These are phyloP conservation scores for Cytospora paraplurivora DNA, from an alignment of 2,329 filamentous ascomycete genomes.

Conservation along the genomic window DNA sequence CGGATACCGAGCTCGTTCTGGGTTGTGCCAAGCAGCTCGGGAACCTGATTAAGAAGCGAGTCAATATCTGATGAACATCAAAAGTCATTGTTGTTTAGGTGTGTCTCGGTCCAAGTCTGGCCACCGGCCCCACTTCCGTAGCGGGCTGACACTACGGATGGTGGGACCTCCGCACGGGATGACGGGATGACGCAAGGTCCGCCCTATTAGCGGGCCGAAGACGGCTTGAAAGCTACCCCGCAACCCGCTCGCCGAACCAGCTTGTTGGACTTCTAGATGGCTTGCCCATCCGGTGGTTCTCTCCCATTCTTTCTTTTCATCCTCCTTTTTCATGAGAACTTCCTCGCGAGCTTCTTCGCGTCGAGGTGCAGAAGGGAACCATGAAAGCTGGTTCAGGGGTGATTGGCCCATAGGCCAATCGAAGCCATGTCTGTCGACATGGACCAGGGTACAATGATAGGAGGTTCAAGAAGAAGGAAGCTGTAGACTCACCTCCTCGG, in stretches of 20 bases:
- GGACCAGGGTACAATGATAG: neutral
- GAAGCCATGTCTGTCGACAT: neutral
- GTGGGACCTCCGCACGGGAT: neutral
- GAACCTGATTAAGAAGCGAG: conserved; percentile 52
- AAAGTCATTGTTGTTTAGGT: no score
- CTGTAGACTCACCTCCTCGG: conserved; percentile 67
- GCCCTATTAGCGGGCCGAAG: neutral
- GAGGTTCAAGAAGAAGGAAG: conserved; percentile 5
- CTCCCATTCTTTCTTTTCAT: no score
- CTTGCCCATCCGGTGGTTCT: neutral
- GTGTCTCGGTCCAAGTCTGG: no score
- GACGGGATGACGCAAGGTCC: neutral
- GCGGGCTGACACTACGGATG: no score
- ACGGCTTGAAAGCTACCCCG: conserved; percentile 7
- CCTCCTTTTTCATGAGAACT: neutral
- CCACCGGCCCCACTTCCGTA: no score
- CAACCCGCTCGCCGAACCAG: conserved; percentile 19
- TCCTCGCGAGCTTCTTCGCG: neutral
- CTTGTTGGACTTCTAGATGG: conserved; percentile 9
- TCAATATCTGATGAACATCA: neutral
- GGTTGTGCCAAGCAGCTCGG: conserved; percentile 86
- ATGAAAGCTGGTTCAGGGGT: neutral
- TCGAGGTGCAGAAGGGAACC: neutral
- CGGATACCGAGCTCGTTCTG: conserved; percentile 98
- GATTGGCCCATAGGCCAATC: neutral